These are phyloP conservation scores for Francoa sonchifolia DNA, from an alignment of 441 rosid genomes.

Conservation along the genomic window DNA sequence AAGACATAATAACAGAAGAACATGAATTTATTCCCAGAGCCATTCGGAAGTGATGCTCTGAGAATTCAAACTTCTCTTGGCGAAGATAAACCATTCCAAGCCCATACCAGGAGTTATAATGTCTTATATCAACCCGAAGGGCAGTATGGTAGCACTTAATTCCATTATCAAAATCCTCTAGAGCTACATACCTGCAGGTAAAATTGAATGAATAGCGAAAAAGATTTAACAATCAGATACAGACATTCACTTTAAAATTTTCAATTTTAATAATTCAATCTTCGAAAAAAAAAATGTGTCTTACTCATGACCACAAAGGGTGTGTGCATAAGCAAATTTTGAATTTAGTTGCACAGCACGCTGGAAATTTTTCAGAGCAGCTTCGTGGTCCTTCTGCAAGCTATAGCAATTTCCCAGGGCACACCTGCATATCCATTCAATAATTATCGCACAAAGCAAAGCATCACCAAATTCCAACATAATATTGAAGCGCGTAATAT, in stretches of 20 bases:
- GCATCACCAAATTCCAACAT: too few species aligned
- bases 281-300: conserved; percentile 14
- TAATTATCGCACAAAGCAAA: too few species aligned
- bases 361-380: conserved; percentile 84
- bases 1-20: conserved; percentile 93
- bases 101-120: conserved; percentile 95
- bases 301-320: conserved; percentile 97
- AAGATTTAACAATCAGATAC: conserved; percentile 8
- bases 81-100: conserved; percentile 93
- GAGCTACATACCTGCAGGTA: conserved; percentile 54
- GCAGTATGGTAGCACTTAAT: conserved; percentile 89
- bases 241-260: background rate
- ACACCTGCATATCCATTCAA: conserved; percentile 50
- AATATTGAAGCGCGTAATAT: too few species aligned
- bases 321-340: conserved; percentile 88
- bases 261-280: background rate
- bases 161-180: conserved; percentile 92
- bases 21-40: conserved; percentile 72
- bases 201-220: conserved; percentile 12
- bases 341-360: conserved; percentile 81
- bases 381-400: conserved; percentile 96
- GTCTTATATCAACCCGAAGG: conserved; percentile 77
- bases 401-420: conserved; percentile 98
- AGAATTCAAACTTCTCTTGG: conserved; percentile 87
- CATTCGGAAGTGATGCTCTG: conserved; percentile 90